Base-by-base conservation (phyloP, 73 alveolate genomes). In the Paramecium pentaurelia region DNA sequence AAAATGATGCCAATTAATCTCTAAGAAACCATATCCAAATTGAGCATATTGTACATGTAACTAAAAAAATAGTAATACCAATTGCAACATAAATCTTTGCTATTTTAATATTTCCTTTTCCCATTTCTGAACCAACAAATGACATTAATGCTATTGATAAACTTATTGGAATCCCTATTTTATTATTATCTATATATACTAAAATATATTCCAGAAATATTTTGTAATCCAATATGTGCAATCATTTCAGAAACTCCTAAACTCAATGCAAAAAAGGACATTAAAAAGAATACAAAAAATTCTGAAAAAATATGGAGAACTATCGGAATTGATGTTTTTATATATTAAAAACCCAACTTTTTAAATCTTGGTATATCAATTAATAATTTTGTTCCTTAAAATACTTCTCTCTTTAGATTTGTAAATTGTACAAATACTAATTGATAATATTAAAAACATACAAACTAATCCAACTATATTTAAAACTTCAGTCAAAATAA, bases 71-170 rank as follows among this genome's bases (percentile, higher is more conserved):
- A 45, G 8, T 54, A 1, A 80, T 10, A 11, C 91, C 91, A 0
- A 10, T 7, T 8, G 47, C 49, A 14, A 49, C 47, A 27, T 80
- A 80, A 4, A 5, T 3, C 30, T 80, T 42, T 0, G 91, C 91
- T 8, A 6, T 12, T 49, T 40, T 25, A 20, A 80, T 80, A 11
- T 49, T 80, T 18, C 77, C 38, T 28, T 12, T 42, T 4, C 77
- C 91, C 91, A 80, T 80, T 27, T 80, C 91, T 8, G 71, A 12
- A 11, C 91, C 91, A 10, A 80, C 75, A 80, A 40, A 80, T 2
- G 91, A 45, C 77, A 80, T 47, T 28, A 80, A 11, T 27, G 91
- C 71, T 8, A 80, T 25, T 6, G 91, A 80, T 9, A 80, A 27
- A 45, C 91, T 80, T 22, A 80, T 80, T 18, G 91, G 91, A 36